phyloP scores from a whole-genome alignment of 2,329 filamentous ascomycete genomes.

The Fusarium denticulatum region DNA sequence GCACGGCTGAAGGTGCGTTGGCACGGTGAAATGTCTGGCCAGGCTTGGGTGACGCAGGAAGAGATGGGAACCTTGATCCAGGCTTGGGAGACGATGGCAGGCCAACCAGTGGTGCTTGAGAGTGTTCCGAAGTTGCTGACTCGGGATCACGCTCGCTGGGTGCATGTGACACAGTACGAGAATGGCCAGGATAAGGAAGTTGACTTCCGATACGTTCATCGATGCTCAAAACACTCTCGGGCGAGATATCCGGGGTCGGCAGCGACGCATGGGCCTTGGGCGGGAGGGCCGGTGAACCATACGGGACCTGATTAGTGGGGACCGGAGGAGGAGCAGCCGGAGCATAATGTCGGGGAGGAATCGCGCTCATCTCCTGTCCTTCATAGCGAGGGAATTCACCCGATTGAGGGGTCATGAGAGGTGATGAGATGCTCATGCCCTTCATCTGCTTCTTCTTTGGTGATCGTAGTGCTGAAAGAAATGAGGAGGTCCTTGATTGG shows the following conservation, averaged over 20 bases:
- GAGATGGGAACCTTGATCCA: conserved; percentile 48
- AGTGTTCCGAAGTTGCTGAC: conserved; percentile 63
- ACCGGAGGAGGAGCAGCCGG: conserved; percentile 67
- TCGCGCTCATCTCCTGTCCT: conserved; percentile 65
- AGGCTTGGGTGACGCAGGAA: conserved; percentile 62
- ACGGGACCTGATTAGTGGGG: conserved; percentile 58
- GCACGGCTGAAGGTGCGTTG: conserved; percentile 64
- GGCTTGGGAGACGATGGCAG: conserved; percentile 57
- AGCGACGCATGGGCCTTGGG: conserved; percentile 37
- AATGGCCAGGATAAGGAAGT: conserved; percentile 46
- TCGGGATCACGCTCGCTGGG: conserved; percentile 58
- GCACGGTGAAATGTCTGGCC: conserved; percentile 60
- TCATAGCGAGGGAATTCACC: conserved; percentile 66
- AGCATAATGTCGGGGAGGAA: conserved; percentile 67
- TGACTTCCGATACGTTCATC: conserved; percentile 64
- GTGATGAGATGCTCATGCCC: conserved; percentile 69
- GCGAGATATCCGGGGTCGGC: conserved; percentile 51
- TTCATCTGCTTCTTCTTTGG: conserved; percentile 64
- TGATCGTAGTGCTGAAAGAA: conserved; percentile 70
- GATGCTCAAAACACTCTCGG: conserved; percentile 58
- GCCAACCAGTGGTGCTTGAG: conserved; percentile 62
- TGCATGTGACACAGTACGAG: conserved; percentile 52
- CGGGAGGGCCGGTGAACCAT: conserved; percentile 34
- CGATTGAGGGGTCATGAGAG: conserved; percentile 72
- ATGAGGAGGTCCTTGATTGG: conserved; percentile 66